phyloP scores from a whole-genome alignment of 768 basidiomycete species.

The Coprinopsis marcescibilis region DNA sequence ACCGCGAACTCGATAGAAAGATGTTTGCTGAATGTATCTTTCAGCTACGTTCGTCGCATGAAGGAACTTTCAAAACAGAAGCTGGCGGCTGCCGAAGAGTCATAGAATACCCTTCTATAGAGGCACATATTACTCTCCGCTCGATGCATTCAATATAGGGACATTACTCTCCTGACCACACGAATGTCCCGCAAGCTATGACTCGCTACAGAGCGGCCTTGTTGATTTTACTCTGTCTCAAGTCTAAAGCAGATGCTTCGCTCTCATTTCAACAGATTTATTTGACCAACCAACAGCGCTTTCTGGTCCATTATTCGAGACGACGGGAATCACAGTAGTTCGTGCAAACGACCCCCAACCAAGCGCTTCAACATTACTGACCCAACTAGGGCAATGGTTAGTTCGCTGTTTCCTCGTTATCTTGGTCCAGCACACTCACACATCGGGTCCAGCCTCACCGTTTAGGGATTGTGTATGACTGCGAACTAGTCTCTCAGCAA shows the following conservation, averaged over 20 bases:
- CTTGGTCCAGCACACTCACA: slow-evolving; percentile 21
- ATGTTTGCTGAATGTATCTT: slow-evolving; percentile 7
- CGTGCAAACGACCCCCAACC: no score
- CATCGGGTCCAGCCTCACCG: slow-evolving; percentile 33
- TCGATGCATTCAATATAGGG: background rate
- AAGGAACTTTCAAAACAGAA: slow-evolving; percentile 76
- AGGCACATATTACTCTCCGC: slow-evolving; percentile 2
- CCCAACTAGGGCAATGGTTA: background rate
- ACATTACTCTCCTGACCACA: background rate
- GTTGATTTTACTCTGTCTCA: no score
- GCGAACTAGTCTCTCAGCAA: background rate
- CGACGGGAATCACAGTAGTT: no score
- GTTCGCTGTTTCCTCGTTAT: background rate
- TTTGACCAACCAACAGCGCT: no score
- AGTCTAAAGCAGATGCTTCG: no score
- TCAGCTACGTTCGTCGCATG: slow-evolving; percentile 85
- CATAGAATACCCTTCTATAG: slow-evolving; percentile 9
- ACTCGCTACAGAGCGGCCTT: no score
- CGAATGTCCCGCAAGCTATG: background rate
- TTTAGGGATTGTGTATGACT: slow-evolving; percentile 37
- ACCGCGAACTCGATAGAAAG: background rate
- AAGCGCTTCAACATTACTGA: background rate
- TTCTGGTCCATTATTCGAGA: no score
- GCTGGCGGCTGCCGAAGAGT: slow-evolving; percentile 32
- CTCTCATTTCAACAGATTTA: no score